A percentile compares a stretch with the other conserved stretches of the same genome.
These are phyloP conservation scores for Juncus inflexus DNA, from an alignment of 176 grass and related monocot species.

Conservation along the genomic window DNA sequence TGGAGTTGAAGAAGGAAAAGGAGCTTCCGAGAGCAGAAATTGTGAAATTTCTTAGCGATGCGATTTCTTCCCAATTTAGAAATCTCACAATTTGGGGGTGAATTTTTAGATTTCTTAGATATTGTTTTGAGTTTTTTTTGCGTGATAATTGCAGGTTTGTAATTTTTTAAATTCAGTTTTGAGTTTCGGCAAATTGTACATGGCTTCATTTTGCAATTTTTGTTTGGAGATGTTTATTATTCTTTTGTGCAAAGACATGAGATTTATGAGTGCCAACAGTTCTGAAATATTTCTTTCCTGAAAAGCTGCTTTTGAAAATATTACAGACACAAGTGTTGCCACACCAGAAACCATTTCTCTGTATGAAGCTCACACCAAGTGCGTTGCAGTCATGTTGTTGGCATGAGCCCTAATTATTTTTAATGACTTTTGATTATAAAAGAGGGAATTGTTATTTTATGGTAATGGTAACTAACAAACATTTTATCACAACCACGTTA, in stretches of 20 bases:
- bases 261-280: neutral
- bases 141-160: neutral
- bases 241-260: neutral
- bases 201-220: too few species aligned
- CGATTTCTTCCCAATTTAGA: slow-evolving; percentile 77
- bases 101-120: slow-evolving; percentile 5
- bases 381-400: too few species aligned
- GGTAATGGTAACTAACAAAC: too few species aligned
- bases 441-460: too few species aligned
- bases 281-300: too few species aligned
- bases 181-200: neutral
- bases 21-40: slow-evolving; percentile 63
- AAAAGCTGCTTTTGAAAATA: too few species aligned
- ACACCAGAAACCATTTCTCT: too few species aligned
- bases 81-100: slow-evolving; percentile 74
- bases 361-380: too few species aligned
- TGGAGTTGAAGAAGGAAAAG: slow-evolving; percentile 84
- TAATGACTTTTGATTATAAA: too few species aligned
- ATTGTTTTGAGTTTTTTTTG: neutral
- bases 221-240: neutral
- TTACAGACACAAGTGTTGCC: too few species aligned
- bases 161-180: slow-evolving; percentile 22
- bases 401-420: too few species aligned
- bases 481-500: too few species aligned
- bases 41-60: slow-evolving; percentile 75